Percentiles rank a stretch among this genome's conserved stretches.
These are phyloP conservation scores for Parietaria judaica DNA, from an alignment of 306 rosid genomes.

Conservation along the genomic window DNA sequence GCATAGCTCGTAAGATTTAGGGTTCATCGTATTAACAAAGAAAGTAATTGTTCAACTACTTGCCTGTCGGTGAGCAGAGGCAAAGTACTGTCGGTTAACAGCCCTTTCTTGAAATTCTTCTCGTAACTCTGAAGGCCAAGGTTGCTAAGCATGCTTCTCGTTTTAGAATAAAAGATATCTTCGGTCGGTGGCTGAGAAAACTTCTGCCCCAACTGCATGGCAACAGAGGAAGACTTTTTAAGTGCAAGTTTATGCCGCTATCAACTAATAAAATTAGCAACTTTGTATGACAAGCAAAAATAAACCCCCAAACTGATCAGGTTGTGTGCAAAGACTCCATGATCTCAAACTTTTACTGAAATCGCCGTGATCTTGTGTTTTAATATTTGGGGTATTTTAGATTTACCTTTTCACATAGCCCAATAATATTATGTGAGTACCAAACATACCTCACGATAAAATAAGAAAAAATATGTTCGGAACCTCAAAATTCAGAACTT, in stretches of 20 bases:
- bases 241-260: not conserved
- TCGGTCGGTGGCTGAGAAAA: slow-evolving; percentile 68
- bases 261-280: not conserved
- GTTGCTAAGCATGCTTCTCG: slow-evolving; percentile 71
- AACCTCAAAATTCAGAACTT: too few species aligned
- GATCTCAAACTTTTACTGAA: too few species aligned
- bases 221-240: not conserved
- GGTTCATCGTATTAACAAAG: not conserved
- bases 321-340: too few species aligned
- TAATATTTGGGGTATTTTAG: too few species aligned
- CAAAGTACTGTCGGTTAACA: slow-evolving; percentile 66
- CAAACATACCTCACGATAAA: too few species aligned
- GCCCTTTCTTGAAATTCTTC: slow-evolving; percentile 86
- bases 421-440: too few species aligned
- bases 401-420: too few species aligned
- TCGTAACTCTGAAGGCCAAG: slow-evolving; percentile 85
- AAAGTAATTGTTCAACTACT: slow-evolving; percentile 16
- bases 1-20: not conserved
- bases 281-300: too few species aligned
- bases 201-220: slow-evolving; percentile 67
- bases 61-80: slow-evolving; percentile 95
- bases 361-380: too few species aligned
- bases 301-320: too few species aligned
- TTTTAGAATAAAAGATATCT: slow-evolving; percentile 55
- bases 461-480: too few species aligned